Base-by-base conservation (phyloP, 495 filamentous ascomycete genomes). In the Astrocystis sublimbata region DNA sequence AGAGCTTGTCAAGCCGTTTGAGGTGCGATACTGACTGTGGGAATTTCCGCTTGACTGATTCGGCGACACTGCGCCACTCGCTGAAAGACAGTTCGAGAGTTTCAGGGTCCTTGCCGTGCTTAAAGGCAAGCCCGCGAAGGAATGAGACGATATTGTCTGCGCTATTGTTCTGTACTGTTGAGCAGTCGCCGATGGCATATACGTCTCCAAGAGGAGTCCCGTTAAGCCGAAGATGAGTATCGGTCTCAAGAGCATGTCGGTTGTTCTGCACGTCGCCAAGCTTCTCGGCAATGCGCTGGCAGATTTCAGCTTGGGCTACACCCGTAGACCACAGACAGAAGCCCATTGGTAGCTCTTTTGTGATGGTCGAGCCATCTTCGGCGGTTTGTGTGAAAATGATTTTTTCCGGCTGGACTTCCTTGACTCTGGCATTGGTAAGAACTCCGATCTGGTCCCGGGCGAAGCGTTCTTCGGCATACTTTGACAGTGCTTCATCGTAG, bases 281-380 rank as follows among this genome's bases (percentile, higher is more conserved):
- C 65, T 90, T 88, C 2, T 76, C 77, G 7, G 92, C 87, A 10
- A 98, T 79, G 4, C 75, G 84, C 74, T 91, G 83, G 73, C 84
- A 89, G 65, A 99, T 85, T 10, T 89, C 85, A 17, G 89, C 88
- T 72, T 96, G 94, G 0, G 92, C 88, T 41, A 99, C 93, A 58
- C 96, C 96, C 1, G 96, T 99, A 0, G 94, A 98, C 96, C 96
- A 99, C 6, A 99, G 81, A 68, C 94, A 98, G 76, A 99, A 96
- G 49, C 90, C 93, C 81, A 91, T 96, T 0, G 96, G 96, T 3
- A 99, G 86, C 61, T 98, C 93, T 73, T 98, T 99, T 23, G 86
- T 88, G 36, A 97, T 67, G 3, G 85, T 78, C 52, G 88, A 83
- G 35, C 92, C 92, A 58, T 90, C 77, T 38, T 89, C 85, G 60